Base-by-base conservation (phyloP, 2,329 filamentous ascomycete genomes). In the Endoconidiophora polonica region DNA sequence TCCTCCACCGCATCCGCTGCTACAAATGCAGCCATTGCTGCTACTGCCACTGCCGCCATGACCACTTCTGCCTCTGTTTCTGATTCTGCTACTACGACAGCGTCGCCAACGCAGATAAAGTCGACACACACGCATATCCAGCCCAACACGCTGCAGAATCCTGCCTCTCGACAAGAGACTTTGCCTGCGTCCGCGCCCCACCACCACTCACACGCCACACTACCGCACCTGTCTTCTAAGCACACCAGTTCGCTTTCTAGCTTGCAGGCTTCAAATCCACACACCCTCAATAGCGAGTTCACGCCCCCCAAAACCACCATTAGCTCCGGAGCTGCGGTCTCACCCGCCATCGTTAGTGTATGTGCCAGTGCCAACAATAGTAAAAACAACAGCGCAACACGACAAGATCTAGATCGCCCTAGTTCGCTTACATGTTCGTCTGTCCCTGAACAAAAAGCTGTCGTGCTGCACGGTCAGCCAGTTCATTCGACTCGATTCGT, bases 401-500 rank as follows among this genome's bases (percentile, higher is more conserved):
- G 2, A 33, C 29, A 33, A 33, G 29, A 33, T 10, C 29, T 7
- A 5, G 29, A 33, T 33, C 29, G 29, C 29, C 29, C 29, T 12
- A 33, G 29, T 12, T 33, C 29, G 29, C 29, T 33, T 33, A 12
- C 29, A 33, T 33, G 29, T 24, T 49, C 41, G 12, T 20, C 47
- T 5, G 16, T 39, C n/a, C 37, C 39, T 38, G 22, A 53, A 43
- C 26, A 41, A 39, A 47, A 46, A 42, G 16, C 39, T 10, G 22
- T 47, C 16, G 33, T 44, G 23, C 18, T 53, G 22, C 18, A 49
- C 3, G 38, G 26, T 18, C 43, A 42, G 12, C 20, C 38, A 9
- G 36, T 47, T 26, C 20, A 45, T 29, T 53, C 51, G 33, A 39
- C 40, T 33, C 47, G 51, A 14, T 50, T 53, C 44, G 48, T 50